phyloP scores from a whole-genome alignment of 441 rosid genomes.

The Pelargonium hybrid region DNA sequence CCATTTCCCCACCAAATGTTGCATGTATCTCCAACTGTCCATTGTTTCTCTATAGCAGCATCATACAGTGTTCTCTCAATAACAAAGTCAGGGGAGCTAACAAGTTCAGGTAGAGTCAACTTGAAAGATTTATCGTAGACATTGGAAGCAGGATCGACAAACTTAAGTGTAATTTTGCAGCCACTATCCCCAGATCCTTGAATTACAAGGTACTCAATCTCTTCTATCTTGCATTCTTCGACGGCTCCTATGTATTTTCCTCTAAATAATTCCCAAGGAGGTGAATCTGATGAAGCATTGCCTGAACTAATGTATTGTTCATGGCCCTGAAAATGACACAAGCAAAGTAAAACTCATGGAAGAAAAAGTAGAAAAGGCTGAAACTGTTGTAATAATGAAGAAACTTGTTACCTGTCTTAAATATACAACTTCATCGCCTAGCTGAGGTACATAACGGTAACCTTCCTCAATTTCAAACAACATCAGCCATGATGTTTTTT shows the following conservation, averaged over 20 bases:
- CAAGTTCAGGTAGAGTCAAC: slow-evolving; percentile 53
- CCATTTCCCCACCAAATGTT: slow-evolving; percentile 59
- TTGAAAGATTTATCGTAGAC: slow-evolving; percentile 36
- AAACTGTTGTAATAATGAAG: slow-evolving; percentile 1
- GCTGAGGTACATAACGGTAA: slow-evolving; percentile 65
- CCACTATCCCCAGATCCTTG: slow-evolving; percentile 77
- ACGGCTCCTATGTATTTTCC: slow-evolving; percentile 37
- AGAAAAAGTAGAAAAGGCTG: slow-evolving; percentile 12
- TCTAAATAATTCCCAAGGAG: slow-evolving; percentile 39
- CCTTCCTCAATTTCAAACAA: slow-evolving; percentile 56
- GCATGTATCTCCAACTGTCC: slow-evolving; percentile 49
- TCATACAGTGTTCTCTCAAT: slow-evolving; percentile 60
- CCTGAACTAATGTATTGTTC: slow-evolving; percentile 33
- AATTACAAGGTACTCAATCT: slow-evolving; percentile 43
- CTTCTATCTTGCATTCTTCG: slow-evolving; percentile 52
- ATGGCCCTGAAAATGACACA: slow-evolving; percentile 53
- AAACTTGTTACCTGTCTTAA: slow-evolving; percentile 43
- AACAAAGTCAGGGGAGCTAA: slow-evolving; percentile 53
- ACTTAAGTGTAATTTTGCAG: slow-evolving; percentile 57
- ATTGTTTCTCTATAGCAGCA: slow-evolving; percentile 41
- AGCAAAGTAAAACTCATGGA: slow-evolving; percentile 14
- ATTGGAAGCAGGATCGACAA: slow-evolving; percentile 36
- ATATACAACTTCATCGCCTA: slow-evolving; percentile 63
- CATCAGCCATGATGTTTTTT: slow-evolving; percentile 60
- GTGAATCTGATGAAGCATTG: slow-evolving; percentile 26